phyloP scores from a whole-genome alignment of 371 early-diverging fungal species.

The Rhizopus sp. region DNA sequence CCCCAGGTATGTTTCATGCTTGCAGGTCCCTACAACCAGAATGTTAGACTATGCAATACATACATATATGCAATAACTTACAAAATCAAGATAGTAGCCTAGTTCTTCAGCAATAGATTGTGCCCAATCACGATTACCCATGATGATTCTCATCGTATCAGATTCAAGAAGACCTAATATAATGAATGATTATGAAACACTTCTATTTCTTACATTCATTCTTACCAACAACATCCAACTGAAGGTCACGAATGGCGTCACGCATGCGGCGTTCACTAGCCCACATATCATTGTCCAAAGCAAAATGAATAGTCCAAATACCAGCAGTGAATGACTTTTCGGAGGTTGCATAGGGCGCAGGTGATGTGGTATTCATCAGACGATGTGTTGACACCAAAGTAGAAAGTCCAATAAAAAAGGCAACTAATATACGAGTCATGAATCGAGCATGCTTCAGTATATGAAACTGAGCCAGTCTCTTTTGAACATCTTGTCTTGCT shows the following conservation, averaged over 20 bases:
- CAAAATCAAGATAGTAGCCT: slow-evolving; percentile 79
- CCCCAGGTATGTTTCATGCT: slow-evolving; percentile 90
- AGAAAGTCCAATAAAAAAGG: slow-evolving; percentile 33
- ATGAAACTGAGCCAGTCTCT: slow-evolving; percentile 36
- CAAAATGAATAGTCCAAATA: slow-evolving; percentile 90
- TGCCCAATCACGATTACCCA: slow-evolving; percentile 86
- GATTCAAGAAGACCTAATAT: slow-evolving; percentile 71
- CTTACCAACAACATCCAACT: slow-evolving; percentile 78
- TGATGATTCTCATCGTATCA: slow-evolving; percentile 80
- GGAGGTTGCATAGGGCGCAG: slow-evolving; percentile 63
- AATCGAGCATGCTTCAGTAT: slow-evolving; percentile 39
- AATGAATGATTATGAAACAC: neutral
- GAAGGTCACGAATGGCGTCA: slow-evolving; percentile 74
- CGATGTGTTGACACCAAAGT: slow-evolving; percentile 40
- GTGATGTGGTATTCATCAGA: slow-evolving; percentile 36
- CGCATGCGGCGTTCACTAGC: slow-evolving; percentile 76
- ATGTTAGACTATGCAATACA: neutral
- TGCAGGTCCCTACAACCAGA: slow-evolving; percentile 58
- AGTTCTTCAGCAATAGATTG: slow-evolving; percentile 80
- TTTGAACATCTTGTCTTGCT: slow-evolving; percentile 21
- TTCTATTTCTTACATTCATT: neutral
- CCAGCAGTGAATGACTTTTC: slow-evolving; percentile 76
- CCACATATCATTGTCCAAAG: slow-evolving; percentile 84
- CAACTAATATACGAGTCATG: slow-evolving; percentile 33
- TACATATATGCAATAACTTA: slow-evolving; percentile 18